Conservation (phyloP, 2,329 filamentous ascomycete genomes). For the Acephala macrosclerotiorum region DNA sequence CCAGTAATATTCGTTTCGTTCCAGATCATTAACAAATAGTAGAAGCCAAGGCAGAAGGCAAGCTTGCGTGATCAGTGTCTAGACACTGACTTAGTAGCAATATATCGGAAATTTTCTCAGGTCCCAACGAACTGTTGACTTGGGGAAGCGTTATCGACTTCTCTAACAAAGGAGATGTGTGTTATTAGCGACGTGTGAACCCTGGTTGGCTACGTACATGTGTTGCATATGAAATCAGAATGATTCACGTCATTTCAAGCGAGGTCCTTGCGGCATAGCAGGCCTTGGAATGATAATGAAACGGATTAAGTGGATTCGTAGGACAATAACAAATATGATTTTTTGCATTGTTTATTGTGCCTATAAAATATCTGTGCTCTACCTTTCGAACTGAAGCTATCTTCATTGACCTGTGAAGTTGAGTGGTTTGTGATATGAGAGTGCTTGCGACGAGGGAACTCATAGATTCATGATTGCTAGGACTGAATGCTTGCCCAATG, state of each 20-base stretch:
- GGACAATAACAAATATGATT: conserved; percentile 20
- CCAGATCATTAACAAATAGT: conserved; percentile 41
- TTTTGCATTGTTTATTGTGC: conserved; percentile 9
- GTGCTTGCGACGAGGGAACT: too few relatives aligned
- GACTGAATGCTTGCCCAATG: too few relatives aligned
- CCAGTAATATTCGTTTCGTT: neutral
- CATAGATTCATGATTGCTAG: too few relatives aligned
- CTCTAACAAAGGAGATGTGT: neutral
- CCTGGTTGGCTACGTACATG: conserved; percentile 16
- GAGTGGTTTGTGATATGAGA: too few relatives aligned
- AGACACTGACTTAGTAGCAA: neutral
- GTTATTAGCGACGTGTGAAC: conserved; percentile 8
- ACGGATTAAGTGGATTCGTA: conserved; percentile 15
- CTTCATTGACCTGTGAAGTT: too few relatives aligned
- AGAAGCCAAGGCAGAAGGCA: conserved; percentile 79
- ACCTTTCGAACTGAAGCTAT: too few relatives aligned
- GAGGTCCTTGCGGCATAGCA: conserved; percentile 6
- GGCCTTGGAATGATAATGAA: conserved; percentile 17
- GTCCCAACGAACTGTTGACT: neutral
- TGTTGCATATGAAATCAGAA: conserved; percentile 24
- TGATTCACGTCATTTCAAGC: conserved; percentile 22
- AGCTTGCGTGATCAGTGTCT: conserved; percentile 52
- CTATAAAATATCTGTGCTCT: too few relatives aligned
- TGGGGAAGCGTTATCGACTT: neutral
- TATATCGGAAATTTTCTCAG: neutral